Evolutionary conservation across 345 rosid species (phyloP).

Genomic region (Linum lewisii): DNA sequence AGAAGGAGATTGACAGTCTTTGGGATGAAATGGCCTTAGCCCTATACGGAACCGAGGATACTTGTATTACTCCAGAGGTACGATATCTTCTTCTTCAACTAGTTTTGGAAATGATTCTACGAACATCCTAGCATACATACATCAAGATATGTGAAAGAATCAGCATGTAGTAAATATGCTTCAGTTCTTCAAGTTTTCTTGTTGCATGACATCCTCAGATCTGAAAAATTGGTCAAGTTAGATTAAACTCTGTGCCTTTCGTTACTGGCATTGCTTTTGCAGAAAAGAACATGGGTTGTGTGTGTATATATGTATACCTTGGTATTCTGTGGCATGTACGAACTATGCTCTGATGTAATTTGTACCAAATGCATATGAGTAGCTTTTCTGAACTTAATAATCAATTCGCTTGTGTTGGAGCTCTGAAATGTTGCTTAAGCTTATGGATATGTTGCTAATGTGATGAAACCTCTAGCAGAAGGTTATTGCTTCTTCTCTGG

Average conservation of each 20-base stretch:
- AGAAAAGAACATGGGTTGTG: too few relatives aligned
- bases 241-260: background rate
- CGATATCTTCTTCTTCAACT: background rate
- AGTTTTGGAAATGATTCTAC: background rate
- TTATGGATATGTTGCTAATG: background rate
- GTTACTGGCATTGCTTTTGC: too few relatives aligned
- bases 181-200: background rate
- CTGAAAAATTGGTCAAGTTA: background rate
- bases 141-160: background rate
- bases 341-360: too few relatives aligned
- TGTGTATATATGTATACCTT: too few relatives aligned
- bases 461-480: background rate
- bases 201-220: background rate
- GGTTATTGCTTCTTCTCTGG: conserved; percentile 9
- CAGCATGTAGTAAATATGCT: background rate
- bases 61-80: conserved; percentile 5
- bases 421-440: background rate
- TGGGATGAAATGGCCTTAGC: conserved; percentile 51
- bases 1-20: conserved; percentile 33
- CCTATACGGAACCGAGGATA: conserved; percentile 21
- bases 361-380: too few relatives aligned
- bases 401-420: too few relatives aligned
- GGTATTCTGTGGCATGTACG: too few relatives aligned
- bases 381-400: too few relatives aligned
- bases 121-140: too few relatives aligned